Evolutionary conservation across 179 eudicot species (phyloP).

Genomic region (Beta corolliflora): DNA sequence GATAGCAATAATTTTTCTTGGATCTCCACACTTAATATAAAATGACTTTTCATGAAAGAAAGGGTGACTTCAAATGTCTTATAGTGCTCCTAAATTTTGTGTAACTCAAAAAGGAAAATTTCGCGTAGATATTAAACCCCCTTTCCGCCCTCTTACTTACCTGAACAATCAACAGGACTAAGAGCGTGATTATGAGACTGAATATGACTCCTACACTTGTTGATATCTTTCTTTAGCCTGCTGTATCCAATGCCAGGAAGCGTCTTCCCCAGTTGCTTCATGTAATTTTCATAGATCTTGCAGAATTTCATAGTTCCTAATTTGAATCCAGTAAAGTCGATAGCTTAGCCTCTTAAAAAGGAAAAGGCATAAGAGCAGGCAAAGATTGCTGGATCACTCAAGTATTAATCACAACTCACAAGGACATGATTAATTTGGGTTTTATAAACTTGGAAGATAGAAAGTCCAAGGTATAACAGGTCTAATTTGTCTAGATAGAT

Average conservation of each 20-base stretch:
- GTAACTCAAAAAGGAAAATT: background rate
- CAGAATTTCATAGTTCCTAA: slow-evolving; percentile 29
- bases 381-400: background rate
- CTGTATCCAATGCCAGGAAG: slow-evolving; percentile 25
- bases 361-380: background rate
- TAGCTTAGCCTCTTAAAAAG: background rate
- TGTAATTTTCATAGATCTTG: slow-evolving; percentile 24
- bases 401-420: background rate
- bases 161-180: slow-evolving; percentile 20
- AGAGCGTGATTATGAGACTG: background rate
- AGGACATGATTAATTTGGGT: background rate
- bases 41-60: too few species aligned
- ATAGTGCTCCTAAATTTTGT: too few species aligned
- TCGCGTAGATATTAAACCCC: background rate
- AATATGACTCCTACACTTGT: slow-evolving; percentile 13
- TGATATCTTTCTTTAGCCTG: slow-evolving; percentile 27
- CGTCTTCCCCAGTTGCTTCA: slow-evolving; percentile 21
- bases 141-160: background rate
- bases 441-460: background rate
- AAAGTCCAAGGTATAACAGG: background rate
- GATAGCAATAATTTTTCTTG: too few species aligned
- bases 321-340: background rate
- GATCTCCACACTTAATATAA: background rate
- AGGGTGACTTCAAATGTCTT: too few species aligned
- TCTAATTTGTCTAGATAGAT: too few species aligned